A percentile compares a stretch with the other conserved stretches of the same genome.
Conservation (phyloP, 202 grass and related monocot species). For the Saccharum hybrid region DNA sequence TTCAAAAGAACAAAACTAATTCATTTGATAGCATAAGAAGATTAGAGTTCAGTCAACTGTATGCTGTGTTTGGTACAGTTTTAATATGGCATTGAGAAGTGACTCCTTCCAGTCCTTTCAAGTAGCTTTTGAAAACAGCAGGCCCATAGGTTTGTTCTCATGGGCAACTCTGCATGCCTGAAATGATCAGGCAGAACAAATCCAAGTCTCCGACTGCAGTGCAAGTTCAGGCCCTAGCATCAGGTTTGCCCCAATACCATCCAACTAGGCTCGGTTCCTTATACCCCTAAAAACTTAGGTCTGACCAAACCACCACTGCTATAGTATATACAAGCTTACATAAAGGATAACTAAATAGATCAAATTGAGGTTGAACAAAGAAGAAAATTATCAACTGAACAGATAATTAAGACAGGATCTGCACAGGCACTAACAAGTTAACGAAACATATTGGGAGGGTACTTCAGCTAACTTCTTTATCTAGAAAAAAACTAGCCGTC, state of each 20-base stretch:
- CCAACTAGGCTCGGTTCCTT: neutral
- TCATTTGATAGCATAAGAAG: neutral
- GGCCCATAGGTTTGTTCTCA: constrained; percentile 32
- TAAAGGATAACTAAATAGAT: constrained; percentile 32
- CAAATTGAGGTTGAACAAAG: neutral
- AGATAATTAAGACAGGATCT: neutral
- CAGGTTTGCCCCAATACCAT: neutral
- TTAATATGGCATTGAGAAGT: neutral
- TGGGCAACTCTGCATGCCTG: constrained; percentile 3
- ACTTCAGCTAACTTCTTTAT: neutral
- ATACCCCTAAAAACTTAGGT: neutral
- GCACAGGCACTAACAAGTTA: neutral
- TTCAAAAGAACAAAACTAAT: neutral
- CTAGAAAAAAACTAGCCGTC: neutral
- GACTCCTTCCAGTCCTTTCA: neutral
- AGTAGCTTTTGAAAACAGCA: neutral
- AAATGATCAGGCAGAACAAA: constrained; percentile 13
- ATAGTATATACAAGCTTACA: neutral
- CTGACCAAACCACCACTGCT: neutral
- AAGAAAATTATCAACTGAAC: neutral
- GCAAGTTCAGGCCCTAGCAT: constrained; percentile 9
- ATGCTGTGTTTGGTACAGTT: neutral
- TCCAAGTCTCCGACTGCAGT: neutral
- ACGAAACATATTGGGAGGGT: neutral
- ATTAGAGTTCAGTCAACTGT: neutral